These are phyloP conservation scores for Orbilia ellipsospora DNA, from an alignment of 2,329 filamentous ascomycete genomes.

Conservation along the genomic window DNA sequence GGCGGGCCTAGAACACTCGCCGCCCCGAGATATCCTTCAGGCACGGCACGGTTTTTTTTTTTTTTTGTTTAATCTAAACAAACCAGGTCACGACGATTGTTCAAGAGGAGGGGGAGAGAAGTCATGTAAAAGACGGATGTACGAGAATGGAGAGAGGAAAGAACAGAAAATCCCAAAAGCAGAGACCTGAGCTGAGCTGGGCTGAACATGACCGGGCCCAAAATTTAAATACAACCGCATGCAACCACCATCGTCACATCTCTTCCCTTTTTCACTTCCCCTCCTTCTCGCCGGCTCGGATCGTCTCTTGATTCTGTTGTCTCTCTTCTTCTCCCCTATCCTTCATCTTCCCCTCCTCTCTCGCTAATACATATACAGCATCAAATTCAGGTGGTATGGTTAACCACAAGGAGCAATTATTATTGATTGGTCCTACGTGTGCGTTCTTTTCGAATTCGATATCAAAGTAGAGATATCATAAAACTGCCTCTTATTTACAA, in stretches of 20 bases:
- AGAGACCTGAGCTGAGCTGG: no score
- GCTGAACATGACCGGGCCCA: no score
- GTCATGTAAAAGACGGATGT: not conserved
- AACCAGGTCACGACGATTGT: not conserved
- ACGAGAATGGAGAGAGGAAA: not conserved
- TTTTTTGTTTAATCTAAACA: conserved; percentile 17
- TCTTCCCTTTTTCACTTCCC: conserved; percentile 1
- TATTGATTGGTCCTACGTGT: no score
- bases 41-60: conserved; percentile 22
- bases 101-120: not conserved
- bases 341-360: not conserved
- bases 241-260: conserved; percentile 23
- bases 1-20: conserved; percentile 43
- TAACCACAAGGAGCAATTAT: no score
- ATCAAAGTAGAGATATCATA: no score
- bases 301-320: not conserved
- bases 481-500: no score
- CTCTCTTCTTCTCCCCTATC: not conserved
- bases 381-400: no score
- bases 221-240: conserved; percentile 25
- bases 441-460: no score
- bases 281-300: not conserved
- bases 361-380: not conserved
- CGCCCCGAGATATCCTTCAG: conserved; percentile 27
- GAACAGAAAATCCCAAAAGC: no score